Conservation (phyloP, 225 moss, liverwort and hornwort genomes). For the Bryoerythrophyllum caledonicum region DNA sequence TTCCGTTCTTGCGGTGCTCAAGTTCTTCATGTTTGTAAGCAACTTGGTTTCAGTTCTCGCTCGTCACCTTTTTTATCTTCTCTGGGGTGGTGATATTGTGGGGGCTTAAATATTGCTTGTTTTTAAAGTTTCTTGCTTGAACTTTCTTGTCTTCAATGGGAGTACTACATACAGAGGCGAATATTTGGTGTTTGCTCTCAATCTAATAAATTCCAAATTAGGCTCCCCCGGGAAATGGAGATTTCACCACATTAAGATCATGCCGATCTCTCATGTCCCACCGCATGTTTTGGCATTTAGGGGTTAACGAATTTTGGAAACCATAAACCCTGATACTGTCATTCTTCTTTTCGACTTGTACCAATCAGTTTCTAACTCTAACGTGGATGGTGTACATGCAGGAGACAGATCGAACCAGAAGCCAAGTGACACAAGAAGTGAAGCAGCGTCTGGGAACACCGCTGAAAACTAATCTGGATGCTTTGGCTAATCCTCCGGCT, state of each 20-base stretch:
- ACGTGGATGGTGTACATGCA: constrained; percentile 2
- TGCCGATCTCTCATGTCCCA: too few relatives aligned
- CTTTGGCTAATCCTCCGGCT: constrained; percentile 24
- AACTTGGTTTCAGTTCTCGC: too few relatives aligned
- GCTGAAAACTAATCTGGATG: constrained; percentile 12
- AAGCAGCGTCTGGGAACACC: constrained; percentile 36
- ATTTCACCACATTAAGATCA: too few relatives aligned
- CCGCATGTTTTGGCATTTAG: too few relatives aligned
- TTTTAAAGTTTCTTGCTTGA: too few relatives aligned
- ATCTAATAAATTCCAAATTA: too few relatives aligned
- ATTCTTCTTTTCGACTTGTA: not conserved
- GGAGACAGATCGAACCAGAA: constrained; percentile 16
- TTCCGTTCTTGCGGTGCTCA: not conserved
- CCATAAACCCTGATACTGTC: not conserved
- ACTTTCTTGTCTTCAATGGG: too few relatives aligned
- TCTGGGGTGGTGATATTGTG: too few relatives aligned
- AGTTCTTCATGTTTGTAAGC: constrained; percentile 14
- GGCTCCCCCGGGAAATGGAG: too few relatives aligned
- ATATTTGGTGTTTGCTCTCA: too few relatives aligned
- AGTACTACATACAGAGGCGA: too few relatives aligned
- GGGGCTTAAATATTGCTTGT: too few relatives aligned
- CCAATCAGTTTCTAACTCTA: not conserved
- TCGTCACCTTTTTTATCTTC: not conserved
- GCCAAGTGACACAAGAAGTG: constrained; percentile 31
- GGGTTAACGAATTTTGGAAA: not conserved